phyloP scores from a whole-genome alignment of 2,329 filamentous ascomycete genomes.

The Ceratocystis eucalypticola region DNA sequence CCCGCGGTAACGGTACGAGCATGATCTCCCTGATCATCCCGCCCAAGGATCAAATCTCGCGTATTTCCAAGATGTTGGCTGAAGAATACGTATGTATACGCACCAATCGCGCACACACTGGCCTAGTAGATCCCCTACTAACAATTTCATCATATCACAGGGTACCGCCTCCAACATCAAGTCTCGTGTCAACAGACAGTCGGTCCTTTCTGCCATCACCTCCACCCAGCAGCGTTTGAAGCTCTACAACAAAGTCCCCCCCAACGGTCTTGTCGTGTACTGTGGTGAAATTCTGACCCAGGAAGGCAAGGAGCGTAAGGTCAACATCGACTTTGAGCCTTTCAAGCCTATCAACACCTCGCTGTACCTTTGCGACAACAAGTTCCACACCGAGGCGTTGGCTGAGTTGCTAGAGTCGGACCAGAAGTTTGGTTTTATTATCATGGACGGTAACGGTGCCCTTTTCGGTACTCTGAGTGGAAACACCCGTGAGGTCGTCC shows the following conservation, averaged over 20 bases:
- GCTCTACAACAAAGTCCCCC: constrained; percentile 96
- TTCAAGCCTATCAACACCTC: constrained; percentile 99
- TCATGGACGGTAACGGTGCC: constrained; percentile 98
- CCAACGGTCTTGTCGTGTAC: constrained; percentile 95
- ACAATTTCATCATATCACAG: constrained; percentile 30
- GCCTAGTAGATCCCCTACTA: neutral
- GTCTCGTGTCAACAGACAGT: constrained; percentile 96
- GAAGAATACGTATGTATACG: constrained; percentile 79
- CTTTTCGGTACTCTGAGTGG: constrained; percentile 94
- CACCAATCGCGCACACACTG: neutral
- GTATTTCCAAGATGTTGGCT: constrained; percentile 97
- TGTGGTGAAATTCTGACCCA: constrained; percentile 99
- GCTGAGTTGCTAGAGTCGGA: constrained; percentile 96
- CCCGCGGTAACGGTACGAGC: constrained; percentile 94
- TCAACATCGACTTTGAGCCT: constrained; percentile 99
- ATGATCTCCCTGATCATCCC: constrained; percentile 99
- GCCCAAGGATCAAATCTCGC: constrained; percentile 94
- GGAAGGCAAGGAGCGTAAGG: constrained; percentile 97
- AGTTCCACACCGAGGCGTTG: constrained; percentile 95
- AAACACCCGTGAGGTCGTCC: constrained; percentile 90
- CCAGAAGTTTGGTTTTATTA: constrained; percentile 98
- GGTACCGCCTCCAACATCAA: constrained; percentile 99
- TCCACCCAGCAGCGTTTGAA: constrained; percentile 98
- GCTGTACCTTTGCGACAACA: constrained; percentile 98
- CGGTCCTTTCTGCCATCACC: constrained; percentile 93